A percentile compares a stretch with the other conserved stretches of the same genome.
phyloP scores from a whole-genome alignment of 108 stramenopile genomes.

The Cyclotella distinguenda region DNA sequence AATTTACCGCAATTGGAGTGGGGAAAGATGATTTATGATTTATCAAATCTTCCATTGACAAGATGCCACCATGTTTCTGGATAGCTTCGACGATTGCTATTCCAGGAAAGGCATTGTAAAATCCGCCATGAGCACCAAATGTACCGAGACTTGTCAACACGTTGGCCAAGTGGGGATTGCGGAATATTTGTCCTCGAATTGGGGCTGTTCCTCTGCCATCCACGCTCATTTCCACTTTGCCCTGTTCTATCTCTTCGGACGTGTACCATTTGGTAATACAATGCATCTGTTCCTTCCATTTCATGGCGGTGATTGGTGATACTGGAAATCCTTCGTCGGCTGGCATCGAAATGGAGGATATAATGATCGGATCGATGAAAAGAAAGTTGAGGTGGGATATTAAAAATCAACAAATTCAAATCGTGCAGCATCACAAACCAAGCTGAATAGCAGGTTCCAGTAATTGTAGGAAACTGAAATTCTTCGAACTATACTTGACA shows the following conservation, averaged over 20 bases:
- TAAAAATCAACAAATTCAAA: neutral
- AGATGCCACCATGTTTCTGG: constrained; percentile 74
- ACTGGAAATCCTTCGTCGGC: constrained; percentile 95
- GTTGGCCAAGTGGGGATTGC: constrained; percentile 85
- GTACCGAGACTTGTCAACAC: constrained; percentile 80
- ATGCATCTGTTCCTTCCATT: constrained; percentile 73
- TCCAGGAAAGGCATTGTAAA: constrained; percentile 86
- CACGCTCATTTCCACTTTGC: constrained; percentile 55
- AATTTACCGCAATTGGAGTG: constrained; percentile 74
- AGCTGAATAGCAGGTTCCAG: constrained; percentile 90
- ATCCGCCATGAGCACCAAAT: constrained; percentile 80
- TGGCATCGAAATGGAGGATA: neutral
- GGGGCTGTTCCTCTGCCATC: constrained; percentile 60
- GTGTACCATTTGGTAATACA: constrained; percentile 68
- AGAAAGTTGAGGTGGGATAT: neutral
- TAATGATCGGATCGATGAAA: neutral
- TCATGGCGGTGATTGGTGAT: constrained; percentile 75
- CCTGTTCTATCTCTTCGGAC: constrained; percentile 31
- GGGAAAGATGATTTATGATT: constrained; percentile 68
- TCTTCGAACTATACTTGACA: constrained; percentile 66
- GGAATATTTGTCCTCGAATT: constrained; percentile 74
- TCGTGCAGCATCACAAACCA: constrained; percentile 1
- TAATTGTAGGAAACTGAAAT: constrained; percentile 71
- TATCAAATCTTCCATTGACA: constrained; percentile 85
- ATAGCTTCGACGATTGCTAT: constrained; percentile 80